phyloP scores from a whole-genome alignment of 371 early-diverging fungal species.

The Haplosporangium sp. region DNA sequence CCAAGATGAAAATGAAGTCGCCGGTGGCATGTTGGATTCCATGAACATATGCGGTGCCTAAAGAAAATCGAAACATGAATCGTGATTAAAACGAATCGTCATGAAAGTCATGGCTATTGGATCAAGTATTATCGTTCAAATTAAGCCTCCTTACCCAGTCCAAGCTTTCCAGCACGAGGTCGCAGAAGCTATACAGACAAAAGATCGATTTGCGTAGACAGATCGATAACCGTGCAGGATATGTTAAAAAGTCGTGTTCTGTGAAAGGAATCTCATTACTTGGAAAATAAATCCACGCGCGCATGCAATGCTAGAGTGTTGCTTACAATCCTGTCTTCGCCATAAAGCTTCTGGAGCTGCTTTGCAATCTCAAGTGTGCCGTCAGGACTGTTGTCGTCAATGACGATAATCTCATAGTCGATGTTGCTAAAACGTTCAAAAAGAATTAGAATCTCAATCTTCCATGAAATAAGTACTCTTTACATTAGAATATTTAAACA shows the following conservation, averaged over 20 bases:
- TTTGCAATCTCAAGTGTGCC: conserved; percentile 96
- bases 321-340: conserved; percentile 88
- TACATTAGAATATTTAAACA: not conserved
- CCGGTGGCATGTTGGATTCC: conserved; percentile 96
- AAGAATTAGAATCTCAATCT: conserved; percentile 15
- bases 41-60: conserved; percentile 96
- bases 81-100: not conserved
- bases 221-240: not conserved
- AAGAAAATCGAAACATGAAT: no score
- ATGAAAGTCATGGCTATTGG: not conserved
- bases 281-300: not conserved
- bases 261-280: not conserved
- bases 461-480: not conserved
- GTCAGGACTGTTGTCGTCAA: conserved; percentile 99
- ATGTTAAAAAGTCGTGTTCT: not conserved
- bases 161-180: conserved; percentile 96
- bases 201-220: not conserved
- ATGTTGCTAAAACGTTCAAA: conserved; percentile 57
- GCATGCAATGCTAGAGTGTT: not conserved
- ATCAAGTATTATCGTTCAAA: not conserved
- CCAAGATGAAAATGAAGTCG: conserved; percentile 97
- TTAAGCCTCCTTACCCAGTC: conserved; percentile 69
- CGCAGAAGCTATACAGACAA: conserved; percentile 71
- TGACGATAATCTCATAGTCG: conserved; percentile 97
- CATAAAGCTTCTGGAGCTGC: conserved; percentile 87